phyloP scores from a whole-genome alignment of 805 yeast species.

The Lipomyces sp. region DNA sequence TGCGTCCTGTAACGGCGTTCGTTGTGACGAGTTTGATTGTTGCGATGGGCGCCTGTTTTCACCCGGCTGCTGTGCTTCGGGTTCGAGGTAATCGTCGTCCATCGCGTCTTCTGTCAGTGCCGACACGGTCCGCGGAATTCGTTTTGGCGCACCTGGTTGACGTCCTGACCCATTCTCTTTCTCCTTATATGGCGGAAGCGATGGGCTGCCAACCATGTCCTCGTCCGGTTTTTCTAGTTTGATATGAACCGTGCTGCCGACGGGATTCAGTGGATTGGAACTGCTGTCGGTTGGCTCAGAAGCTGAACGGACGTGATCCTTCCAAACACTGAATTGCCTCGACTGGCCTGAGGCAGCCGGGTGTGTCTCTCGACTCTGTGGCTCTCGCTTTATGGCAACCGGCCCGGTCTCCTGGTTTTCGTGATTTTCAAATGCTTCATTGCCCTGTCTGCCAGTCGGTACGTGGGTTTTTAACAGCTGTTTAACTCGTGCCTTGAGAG shows the following conservation, averaged over 20 bases:
- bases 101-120: not conserved
- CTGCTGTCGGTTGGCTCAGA: not conserved
- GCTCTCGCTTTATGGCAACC: not conserved
- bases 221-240: not conserved
- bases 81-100: slow-evolving; percentile 1
- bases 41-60: not conserved
- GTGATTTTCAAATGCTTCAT: not conserved
- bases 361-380: not conserved
- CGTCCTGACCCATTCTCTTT: not conserved
- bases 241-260: not conserved
- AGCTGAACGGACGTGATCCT: not conserved
- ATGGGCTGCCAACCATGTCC: not conserved
- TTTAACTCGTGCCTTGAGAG: not conserved
- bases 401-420: not conserved
- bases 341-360: not conserved
- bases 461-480: not conserved
- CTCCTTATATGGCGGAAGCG: not conserved
- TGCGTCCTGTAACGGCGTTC: slow-evolving; percentile 10
- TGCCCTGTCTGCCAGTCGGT: too few relatives aligned
- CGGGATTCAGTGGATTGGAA: not conserved
- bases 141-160: not conserved
- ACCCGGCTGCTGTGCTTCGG: not conserved
- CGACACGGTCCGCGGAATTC: not conserved
- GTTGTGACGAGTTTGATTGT: slow-evolving; percentile 3
- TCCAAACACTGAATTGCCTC: not conserved